phyloP scores from a whole-genome alignment of 2,329 filamentous ascomycete species.

The Anthostomella pinea region DNA sequence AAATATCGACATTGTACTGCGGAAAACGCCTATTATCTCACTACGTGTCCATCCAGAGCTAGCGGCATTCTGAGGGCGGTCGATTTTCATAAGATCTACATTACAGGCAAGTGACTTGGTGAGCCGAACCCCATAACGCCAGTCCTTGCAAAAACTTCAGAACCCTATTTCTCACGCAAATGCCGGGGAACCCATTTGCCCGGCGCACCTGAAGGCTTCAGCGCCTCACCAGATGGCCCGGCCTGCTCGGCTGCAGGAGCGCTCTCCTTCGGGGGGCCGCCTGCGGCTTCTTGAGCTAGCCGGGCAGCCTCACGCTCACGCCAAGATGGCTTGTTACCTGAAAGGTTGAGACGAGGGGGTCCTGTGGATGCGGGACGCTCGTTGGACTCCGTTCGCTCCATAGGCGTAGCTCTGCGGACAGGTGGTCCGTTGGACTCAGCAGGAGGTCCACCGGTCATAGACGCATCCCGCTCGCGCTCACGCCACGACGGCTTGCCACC shows the following conservation, averaged over 20 bases:
- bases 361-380: constrained; percentile 20
- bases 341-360: constrained; percentile 61
- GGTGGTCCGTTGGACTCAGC: constrained; percentile 28
- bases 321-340: constrained; percentile 65
- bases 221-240: constrained; percentile 38
- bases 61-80: constrained; percentile 12
- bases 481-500: constrained; percentile 54
- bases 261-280: constrained; percentile 20
- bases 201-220: constrained; percentile 50
- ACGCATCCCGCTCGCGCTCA: constrained; percentile 50
- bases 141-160: constrained; percentile 26
- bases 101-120: constrained; percentile 26
- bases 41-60: constrained; percentile 9
- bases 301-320: constrained; percentile 66
- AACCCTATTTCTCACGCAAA: constrained; percentile 37
- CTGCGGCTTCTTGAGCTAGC: constrained; percentile 31
- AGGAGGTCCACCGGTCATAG: constrained; percentile 27
- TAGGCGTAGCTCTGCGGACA: constrained; percentile 24
- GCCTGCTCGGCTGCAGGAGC: constrained; percentile 11
- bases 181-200: constrained; percentile 60
- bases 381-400: constrained; percentile 28
- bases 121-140: constrained; percentile 31
- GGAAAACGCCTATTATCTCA: background rate
- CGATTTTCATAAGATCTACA: constrained; percentile 26
- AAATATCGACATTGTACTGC: background rate